A percentile compares a stretch with the other conserved stretches of the same genome.
These are phyloP conservation scores for Blastocystis sp. DNA, from an alignment of 352 stramenopile genomes.

Conservation along the genomic window DNA sequence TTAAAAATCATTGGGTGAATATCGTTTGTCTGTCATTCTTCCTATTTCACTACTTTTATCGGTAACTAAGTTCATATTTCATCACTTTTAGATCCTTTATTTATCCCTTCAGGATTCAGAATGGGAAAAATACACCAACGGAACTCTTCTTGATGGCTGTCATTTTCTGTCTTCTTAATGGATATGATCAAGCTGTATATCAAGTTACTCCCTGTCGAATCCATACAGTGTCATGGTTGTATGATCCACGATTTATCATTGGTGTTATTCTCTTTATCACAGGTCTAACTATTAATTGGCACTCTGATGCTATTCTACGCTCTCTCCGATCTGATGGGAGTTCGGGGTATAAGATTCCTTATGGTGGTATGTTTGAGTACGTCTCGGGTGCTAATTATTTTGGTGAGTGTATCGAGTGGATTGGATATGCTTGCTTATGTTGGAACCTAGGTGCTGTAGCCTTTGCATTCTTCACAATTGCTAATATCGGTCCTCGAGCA, in stretches of 20 bases:
- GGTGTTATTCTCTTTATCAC: conserved; percentile 72
- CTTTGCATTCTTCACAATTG: conserved; percentile 75
- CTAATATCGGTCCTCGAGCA: conserved; percentile 76
- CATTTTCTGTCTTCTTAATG: conserved; percentile 73
- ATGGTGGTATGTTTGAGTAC: conserved; percentile 74
- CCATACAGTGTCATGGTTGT: conserved; percentile 62
- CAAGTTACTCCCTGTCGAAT: conserved; percentile 68
- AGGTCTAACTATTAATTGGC: conserved; percentile 73
- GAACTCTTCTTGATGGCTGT: conserved; percentile 73
- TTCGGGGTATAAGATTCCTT: conserved; percentile 75
- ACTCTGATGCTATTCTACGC: conserved; percentile 75
- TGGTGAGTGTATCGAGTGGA: conserved; percentile 81
- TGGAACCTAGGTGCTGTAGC: conserved; percentile 67
- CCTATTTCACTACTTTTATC: conserved; percentile 77
- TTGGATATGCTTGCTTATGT: conserved; percentile 75
- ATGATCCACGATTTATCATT: conserved; percentile 70
- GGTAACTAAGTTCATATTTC: conserved; percentile 16
- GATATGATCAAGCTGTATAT: conserved; percentile 71
- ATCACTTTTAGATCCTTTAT: conserved; percentile 71
- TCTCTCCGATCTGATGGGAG: conserved; percentile 71
- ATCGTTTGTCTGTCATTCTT: conserved; percentile 71
- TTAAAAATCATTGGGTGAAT: conserved; percentile 67
- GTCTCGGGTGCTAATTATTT: conserved; percentile 78
- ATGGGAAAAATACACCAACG: conserved; percentile 73
- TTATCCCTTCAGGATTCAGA: conserved; percentile 75